Percentiles rank a stretch among this genome's conserved stretches.
phyloP scores from a whole-genome alignment of 345 rosid genomes.

The Pelargonium nanum region DNA sequence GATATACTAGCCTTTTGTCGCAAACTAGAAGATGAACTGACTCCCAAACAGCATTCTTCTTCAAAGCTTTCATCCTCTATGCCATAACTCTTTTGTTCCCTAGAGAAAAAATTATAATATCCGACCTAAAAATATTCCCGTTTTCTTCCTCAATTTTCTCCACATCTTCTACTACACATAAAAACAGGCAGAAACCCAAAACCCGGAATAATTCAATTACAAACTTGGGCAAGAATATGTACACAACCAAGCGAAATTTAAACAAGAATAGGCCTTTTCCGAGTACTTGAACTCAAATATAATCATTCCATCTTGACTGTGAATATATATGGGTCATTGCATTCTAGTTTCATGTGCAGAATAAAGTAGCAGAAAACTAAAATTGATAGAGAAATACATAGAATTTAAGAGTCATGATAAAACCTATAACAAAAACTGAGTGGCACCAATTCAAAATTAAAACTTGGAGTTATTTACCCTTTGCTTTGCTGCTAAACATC shows the following conservation, averaged over 20 bases:
- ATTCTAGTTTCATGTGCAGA: background rate
- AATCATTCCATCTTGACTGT: background rate
- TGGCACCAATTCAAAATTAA: background rate
- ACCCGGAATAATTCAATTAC: background rate
- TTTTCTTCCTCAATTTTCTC: background rate
- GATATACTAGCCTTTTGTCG: background rate
- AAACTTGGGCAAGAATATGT: background rate
- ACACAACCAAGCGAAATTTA: no score
- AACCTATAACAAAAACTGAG: background rate
- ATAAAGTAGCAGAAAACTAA: background rate
- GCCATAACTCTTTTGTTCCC: background rate
- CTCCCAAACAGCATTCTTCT: no score
- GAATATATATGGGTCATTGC: background rate
- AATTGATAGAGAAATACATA: background rate
- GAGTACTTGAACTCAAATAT: background rate
- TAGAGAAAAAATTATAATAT: no score
- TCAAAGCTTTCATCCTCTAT: no score
- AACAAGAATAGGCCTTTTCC: background rate
- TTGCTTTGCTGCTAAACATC: conserved; percentile 99
- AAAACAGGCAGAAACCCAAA: background rate
- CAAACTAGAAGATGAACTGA: no score
- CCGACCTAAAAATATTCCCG: no score
- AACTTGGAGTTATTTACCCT: conserved; percentile 42
- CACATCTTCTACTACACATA: no score
- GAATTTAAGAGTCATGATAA: background rate